Base-by-base conservation (phyloP, 1,284 basidiomycete genomes). In the Trichosporon coremiiforme region DNA sequence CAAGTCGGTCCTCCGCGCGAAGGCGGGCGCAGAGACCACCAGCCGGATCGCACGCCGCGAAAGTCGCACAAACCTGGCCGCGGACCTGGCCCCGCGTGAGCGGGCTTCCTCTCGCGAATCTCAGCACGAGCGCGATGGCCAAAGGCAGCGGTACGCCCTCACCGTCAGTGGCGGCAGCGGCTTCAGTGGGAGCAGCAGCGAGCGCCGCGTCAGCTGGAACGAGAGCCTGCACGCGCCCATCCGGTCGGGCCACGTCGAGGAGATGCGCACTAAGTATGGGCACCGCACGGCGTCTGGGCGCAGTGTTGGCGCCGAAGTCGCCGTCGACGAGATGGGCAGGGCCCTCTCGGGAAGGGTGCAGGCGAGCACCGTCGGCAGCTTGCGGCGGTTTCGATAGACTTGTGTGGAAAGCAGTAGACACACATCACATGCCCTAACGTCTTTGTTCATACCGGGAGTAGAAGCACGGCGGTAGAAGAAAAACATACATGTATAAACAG, bases 251-350 rank as follows among this genome's bases (percentile, higher is more conserved):
- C 57, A 62, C 57, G 57, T 62, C 20, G 29, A 33, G 57, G 57
- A 62, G 57, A 62, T 62, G 57, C 57, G 57, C 31, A 20, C 20
- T 29, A 31, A 33, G 57, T 62, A 62, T n/a, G 57, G 29, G 15
- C 57, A 33, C 57, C 29, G 29, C 29, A 22, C 22, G 50, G 50
- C 20, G 20, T 38, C 36, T 10, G 36, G 36, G 9, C 9, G 36
- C 9, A 12, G 10, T 10, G 50, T 53, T 7, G 50, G 50, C 20
- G 22, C 20, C 20, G 50, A 53, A 2, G 50, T 53, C 7, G 50
- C 15, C 9, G 50, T 53, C 1, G 50, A 53, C 22, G 50, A 53
- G 50, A 53, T 53, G 50, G 50, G 50, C 20, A 6, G 50, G 7
- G 50, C 50, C 15, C 8, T 53, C 17, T 10, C 10, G 20, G 50